Percentiles rank a stretch among this genome's conserved stretches.
These are phyloP conservation scores for Lumnitzera racemosa DNA, from an alignment of 345 rosid species.

Conservation along the genomic window DNA sequence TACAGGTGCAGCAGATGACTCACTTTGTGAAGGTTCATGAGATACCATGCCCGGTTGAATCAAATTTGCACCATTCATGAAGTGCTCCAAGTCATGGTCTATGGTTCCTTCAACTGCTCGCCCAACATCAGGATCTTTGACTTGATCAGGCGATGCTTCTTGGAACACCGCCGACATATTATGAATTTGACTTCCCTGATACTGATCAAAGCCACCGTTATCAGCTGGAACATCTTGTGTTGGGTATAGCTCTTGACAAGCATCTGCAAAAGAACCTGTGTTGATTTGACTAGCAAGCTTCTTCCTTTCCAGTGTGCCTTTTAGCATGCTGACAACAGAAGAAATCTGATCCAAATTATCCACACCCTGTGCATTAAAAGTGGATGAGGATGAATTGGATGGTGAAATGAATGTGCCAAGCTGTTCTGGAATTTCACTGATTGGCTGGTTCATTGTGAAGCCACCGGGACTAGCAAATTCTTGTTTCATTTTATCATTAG, in stretches of 20 bases:
- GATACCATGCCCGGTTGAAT: constrained; percentile 34
- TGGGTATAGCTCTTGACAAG: constrained; percentile 20
- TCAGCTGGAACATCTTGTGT: constrained; percentile 23
- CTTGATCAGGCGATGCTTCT: constrained; percentile 20
- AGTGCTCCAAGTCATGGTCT: constrained; percentile 38
- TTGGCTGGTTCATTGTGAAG: constrained; percentile 16
- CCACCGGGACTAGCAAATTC: constrained; percentile 29
- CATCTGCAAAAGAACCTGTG: constrained; percentile 31
- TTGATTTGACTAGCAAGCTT: constrained; percentile 36
- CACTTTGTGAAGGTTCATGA: constrained; percentile 55
- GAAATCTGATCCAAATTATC: constrained; percentile 40
- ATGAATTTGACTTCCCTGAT: constrained; percentile 19
- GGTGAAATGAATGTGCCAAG: constrained; percentile 37
- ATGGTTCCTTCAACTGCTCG: constrained; percentile 27
- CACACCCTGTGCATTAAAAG: constrained; percentile 26
- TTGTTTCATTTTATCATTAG: constrained; percentile 27
- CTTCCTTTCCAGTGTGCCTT: constrained; percentile 56
- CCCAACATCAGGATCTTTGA: constrained; percentile 14
- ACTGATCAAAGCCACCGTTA: constrained; percentile 16
- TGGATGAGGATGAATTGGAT: constrained; percentile 52
- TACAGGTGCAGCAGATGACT: constrained; percentile 66
- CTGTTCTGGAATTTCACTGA: constrained; percentile 32
- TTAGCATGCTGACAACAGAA: constrained; percentile 63
- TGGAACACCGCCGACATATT: constrained; percentile 22
- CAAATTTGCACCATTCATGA: constrained; percentile 30